phyloP scores from a whole-genome alignment of 2,329 filamentous ascomycete species.

The Aspergillus terreus region DNA sequence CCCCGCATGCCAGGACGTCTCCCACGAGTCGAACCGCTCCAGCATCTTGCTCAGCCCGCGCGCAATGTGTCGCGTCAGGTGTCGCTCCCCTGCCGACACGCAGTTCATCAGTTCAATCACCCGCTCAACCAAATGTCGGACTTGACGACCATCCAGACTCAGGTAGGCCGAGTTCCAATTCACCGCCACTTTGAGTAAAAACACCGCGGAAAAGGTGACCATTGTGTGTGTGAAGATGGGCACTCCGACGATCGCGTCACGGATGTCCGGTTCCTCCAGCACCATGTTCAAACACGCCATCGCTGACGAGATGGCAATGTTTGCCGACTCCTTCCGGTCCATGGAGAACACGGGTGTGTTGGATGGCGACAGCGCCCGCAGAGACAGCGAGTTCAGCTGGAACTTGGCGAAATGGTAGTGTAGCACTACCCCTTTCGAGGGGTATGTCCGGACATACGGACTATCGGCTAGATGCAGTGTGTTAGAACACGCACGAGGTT shows the following conservation, averaged over 20 bases:
- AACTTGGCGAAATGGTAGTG: slow-evolving; percentile 54
- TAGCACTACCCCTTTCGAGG: slow-evolving; percentile 49
- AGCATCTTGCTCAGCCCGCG: slow-evolving; percentile 41
- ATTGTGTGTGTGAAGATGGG: slow-evolving; percentile 45
- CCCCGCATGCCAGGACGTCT: slow-evolving; percentile 27
- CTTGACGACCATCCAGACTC: slow-evolving; percentile 37
- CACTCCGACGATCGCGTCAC: slow-evolving; percentile 47
- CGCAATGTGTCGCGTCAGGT: slow-evolving; percentile 41
- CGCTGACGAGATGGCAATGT: slow-evolving; percentile 46
- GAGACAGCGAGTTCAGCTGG: slow-evolving; percentile 46
- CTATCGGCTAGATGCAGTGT: slow-evolving; percentile 33
- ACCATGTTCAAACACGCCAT: slow-evolving; percentile 47
- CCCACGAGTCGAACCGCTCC: slow-evolving; percentile 40
- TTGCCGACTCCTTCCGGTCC: slow-evolving; percentile 43
- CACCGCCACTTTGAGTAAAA: slow-evolving; percentile 43
- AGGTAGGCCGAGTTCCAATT: slow-evolving; percentile 43
- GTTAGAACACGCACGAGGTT: slow-evolving; percentile 3
- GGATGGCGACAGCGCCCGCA: slow-evolving; percentile 40
- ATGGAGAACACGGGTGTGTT: slow-evolving; percentile 42
- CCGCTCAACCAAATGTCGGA: slow-evolving; percentile 36
- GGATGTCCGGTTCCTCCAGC: slow-evolving; percentile 47
- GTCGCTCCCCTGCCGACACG: slow-evolving; percentile 40
- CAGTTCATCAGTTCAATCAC: slow-evolving; percentile 39
- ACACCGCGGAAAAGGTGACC: slow-evolving; percentile 45
- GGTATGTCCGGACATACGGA: slow-evolving; percentile 47